Evolutionary conservation across 2,329 filamentous ascomycete species (phyloP).

Genomic region (Aureobasidium pullulans): DNA sequence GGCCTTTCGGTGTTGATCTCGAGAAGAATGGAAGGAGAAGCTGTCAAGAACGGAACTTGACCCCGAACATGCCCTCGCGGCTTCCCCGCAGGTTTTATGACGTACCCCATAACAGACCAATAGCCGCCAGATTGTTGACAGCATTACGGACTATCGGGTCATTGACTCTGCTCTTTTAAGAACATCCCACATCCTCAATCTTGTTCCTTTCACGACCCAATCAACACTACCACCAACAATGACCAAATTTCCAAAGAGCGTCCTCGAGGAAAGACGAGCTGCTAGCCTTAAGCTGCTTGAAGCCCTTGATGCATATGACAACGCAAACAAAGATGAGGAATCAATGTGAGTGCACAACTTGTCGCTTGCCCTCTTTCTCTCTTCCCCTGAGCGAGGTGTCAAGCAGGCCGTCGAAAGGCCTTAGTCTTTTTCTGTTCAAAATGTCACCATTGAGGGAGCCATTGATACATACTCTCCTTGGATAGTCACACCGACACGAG

Average conservation of each 20-base stretch:
- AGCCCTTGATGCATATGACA: slow-evolving; percentile 2
- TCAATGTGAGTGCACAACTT: neutral
- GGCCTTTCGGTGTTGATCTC: neutral
- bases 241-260: slow-evolving; percentile 17
- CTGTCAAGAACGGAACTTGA: neutral
- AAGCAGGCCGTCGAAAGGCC: too few relatives aligned
- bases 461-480: too few relatives aligned
- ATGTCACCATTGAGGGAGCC: too few relatives aligned
- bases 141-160: neutral
- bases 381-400: too few relatives aligned
- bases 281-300: slow-evolving; percentile 2
- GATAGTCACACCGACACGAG: too few relatives aligned
- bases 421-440: too few relatives aligned
- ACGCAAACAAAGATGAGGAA: neutral
- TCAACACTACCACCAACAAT: neutral
- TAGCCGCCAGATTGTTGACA: neutral
- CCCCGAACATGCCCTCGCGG: neutral
- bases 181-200: neutral
- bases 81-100: slow-evolving; percentile 4
- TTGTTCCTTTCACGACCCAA: neutral
- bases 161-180: neutral
- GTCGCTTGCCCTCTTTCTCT: too few relatives aligned
- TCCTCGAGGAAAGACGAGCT: slow-evolving; percentile 23
- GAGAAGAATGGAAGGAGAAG: neutral
- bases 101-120: neutral